These are phyloP conservation scores for Vaccinium darrowii DNA, from an alignment of 148 eudicot genomes.

Conservation along the genomic window DNA sequence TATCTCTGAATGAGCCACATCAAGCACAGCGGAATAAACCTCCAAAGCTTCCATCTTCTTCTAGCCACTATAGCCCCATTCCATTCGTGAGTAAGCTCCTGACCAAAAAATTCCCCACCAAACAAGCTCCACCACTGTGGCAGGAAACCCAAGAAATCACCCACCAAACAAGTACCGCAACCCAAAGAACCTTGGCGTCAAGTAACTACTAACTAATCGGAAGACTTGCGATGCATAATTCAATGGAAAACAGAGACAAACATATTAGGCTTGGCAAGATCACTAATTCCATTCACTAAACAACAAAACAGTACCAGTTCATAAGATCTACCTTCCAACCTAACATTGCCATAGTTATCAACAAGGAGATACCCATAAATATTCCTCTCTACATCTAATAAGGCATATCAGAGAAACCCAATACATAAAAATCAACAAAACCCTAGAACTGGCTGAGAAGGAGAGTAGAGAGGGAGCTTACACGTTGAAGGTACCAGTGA, in stretches of 20 bases:
- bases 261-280: neutral
- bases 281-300: neutral
- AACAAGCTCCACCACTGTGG: no score
- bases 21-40: no score
- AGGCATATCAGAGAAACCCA: neutral
- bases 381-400: neutral
- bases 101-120: no score
- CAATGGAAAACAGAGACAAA: neutral
- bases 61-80: no score
- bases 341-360: neutral
- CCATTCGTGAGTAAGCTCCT: no score
- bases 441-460: neutral
- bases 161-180: no score
- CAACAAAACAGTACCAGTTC: neutral
- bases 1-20: no score
- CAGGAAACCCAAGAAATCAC: no score
- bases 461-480: constrained; percentile 25
- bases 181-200: neutral
- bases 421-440: neutral
- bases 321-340: neutral
- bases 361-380: neutral
- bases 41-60: no score
- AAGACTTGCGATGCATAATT: neutral
- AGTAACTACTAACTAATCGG: neutral
- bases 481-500: constrained; percentile 85